These are phyloP conservation scores for Agastache rugosa DNA, from an alignment of 257 asterid genomes.

Conservation along the genomic window DNA sequence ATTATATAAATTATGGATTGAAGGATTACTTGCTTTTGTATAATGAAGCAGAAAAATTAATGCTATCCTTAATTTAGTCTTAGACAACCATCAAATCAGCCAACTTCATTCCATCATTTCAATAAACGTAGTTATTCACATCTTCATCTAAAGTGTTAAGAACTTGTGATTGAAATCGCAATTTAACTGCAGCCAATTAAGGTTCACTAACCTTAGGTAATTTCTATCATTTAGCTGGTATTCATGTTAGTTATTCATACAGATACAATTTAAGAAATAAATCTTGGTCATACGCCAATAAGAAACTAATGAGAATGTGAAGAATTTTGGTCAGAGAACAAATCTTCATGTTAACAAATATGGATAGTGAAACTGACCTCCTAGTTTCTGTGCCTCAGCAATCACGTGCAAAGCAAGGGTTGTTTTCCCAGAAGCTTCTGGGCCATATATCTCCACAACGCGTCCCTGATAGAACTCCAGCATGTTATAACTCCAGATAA, in stretches of 20 bases:
- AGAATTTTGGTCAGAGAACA: neutral
- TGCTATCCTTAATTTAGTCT: neutral
- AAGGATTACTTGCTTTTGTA: neutral
- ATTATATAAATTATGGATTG: neutral
- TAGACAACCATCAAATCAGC: neutral
- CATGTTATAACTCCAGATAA: conserved; percentile 25
- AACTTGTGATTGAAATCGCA: neutral
- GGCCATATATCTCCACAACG: conserved; percentile 94
- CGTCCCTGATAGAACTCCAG: conserved; percentile 68
- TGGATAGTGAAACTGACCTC: conserved; percentile 60
- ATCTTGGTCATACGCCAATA: neutral
- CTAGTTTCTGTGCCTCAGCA: conserved; percentile 95
- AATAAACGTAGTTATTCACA: neutral
- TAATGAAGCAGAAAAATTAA: neutral
- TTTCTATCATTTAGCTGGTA: neutral
- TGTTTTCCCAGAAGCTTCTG: conserved; percentile 98
- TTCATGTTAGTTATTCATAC: neutral
- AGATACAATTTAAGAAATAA: neutral
- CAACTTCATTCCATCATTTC: neutral
- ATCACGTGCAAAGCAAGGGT: conserved; percentile 95
- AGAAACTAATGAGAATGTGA: conserved; percentile 7
- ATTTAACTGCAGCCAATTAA: neutral
- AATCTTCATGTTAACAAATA: neutral
- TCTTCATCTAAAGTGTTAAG: neutral
- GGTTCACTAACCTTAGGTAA: neutral